A percentile compares a stretch with the other conserved stretches of the same genome.
Conservation (phyloP, 2,329 filamentous ascomycete genomes). For the Fusarium fujikuroi region DNA sequence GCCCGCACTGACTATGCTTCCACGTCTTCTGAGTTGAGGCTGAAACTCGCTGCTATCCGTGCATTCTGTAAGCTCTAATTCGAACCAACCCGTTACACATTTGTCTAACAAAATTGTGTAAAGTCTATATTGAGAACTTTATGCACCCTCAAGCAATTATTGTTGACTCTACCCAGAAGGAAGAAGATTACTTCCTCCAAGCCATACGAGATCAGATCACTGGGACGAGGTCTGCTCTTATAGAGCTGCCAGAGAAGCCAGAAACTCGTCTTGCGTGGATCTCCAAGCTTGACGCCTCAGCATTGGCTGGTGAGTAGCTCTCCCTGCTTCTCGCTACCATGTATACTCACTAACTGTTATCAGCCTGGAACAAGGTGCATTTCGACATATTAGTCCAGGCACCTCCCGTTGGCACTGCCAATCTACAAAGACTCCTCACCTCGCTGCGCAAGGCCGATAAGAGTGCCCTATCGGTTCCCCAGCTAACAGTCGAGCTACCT, state of each 20-base stretch:
- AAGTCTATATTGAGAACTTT: constrained; percentile 74
- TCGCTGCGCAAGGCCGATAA: constrained; percentile 83
- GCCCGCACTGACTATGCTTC: constrained; percentile 79
- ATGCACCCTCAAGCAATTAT: constrained; percentile 83
- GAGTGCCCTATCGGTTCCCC: constrained; percentile 73
- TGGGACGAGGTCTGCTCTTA: constrained; percentile 68
- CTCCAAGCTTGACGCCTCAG: constrained; percentile 76
- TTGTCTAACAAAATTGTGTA: constrained; percentile 3
- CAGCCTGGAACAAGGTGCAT: constrained; percentile 80
- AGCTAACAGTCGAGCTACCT: constrained; percentile 87
- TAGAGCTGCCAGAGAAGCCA: constrained; percentile 76
- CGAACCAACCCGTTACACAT: neutral
- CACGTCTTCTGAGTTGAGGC: constrained; percentile 75
- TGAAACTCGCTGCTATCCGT: constrained; percentile 71
- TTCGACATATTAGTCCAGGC: constrained; percentile 89
- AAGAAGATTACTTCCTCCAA: constrained; percentile 75
- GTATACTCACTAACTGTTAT: constrained; percentile 25
- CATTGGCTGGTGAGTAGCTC: constrained; percentile 68
- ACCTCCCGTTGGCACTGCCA: constrained; percentile 74
- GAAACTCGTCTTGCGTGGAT: constrained; percentile 79
- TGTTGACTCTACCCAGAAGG: constrained; percentile 72
- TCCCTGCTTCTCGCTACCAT: constrained; percentile 24
- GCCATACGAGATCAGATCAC: constrained; percentile 67
- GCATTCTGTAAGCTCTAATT: constrained; percentile 66
- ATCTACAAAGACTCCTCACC: constrained; percentile 78